Conservation (phyloP, 2,329 filamentous ascomycete genomes). For the Fusarium illudens region DNA sequence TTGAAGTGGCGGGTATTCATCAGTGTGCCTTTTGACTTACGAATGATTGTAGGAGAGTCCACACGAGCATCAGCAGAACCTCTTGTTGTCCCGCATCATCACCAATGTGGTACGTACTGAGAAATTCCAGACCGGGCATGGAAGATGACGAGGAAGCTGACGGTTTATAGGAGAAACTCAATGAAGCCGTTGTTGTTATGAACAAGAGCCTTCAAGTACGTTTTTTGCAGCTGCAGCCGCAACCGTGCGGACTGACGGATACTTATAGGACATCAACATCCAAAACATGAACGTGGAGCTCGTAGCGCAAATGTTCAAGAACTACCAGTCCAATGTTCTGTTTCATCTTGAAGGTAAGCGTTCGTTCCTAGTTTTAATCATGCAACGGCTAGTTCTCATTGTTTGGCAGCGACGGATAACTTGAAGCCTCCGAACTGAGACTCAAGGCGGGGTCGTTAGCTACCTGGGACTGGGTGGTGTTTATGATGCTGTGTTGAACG, state of each 20-base stretch:
- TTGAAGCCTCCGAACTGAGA: conserved; percentile 71
- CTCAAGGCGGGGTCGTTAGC: not conserved
- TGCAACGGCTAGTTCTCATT: not conserved
- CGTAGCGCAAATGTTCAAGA: conserved; percentile 99
- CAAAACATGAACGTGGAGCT: conserved; percentile 99
- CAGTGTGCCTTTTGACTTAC: not conserved
- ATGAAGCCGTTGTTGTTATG: conserved; percentile 90
- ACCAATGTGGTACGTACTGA: conserved; percentile 83
- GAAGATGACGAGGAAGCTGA: conserved; percentile 2
- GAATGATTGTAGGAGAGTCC: conserved; percentile 76
- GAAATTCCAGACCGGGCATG: not conserved
- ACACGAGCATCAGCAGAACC: conserved; percentile 95
- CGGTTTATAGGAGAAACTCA: conserved; percentile 83
- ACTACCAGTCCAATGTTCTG: conserved; percentile 96
- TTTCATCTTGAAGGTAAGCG: conserved; percentile 92
- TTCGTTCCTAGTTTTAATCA: not conserved
- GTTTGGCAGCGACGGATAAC: conserved; percentile 76
- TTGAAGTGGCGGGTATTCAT: no score
- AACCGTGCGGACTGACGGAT: conserved; percentile 1
- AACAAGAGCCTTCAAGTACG: conserved; percentile 88
- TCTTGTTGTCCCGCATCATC: conserved; percentile 93
- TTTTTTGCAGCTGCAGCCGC: not conserved
- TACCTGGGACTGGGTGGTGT: not conserved
- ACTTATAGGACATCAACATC: conserved; percentile 86
- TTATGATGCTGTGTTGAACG: conserved; percentile 4